A percentile compares a stretch with the other conserved stretches of the same genome.
Conservation (phyloP, 2,329 filamentous ascomycete genomes). For the Neonectria punicea region DNA sequence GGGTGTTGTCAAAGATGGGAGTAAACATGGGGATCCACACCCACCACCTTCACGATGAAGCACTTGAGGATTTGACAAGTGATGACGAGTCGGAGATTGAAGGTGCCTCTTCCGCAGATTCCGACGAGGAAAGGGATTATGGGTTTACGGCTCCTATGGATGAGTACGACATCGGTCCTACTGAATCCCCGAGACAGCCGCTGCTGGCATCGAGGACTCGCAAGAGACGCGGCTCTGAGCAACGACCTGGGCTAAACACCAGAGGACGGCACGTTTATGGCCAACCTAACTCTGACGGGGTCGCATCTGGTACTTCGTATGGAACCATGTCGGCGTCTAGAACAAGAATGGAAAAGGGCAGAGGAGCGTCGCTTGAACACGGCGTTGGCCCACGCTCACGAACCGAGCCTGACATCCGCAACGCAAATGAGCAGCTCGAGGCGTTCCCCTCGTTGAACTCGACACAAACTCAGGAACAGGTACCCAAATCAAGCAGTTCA, state of each 20-base stretch:
- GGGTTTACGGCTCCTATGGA: conserved; percentile 42
- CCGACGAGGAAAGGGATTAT: conserved; percentile 44
- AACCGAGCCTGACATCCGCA: conserved; percentile 8
- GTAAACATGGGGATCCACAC: conserved; percentile 80
- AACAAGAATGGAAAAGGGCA: conserved; percentile 29
- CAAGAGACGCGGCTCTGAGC: conserved; percentile 20
- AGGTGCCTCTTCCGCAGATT: conserved; percentile 44
- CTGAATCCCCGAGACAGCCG: conserved; percentile 33
- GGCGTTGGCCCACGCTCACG: conserved; percentile 18
- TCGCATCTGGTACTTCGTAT: conserved; percentile 41
- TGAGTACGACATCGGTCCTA: conserved; percentile 39
- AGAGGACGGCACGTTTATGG: conserved; percentile 30
- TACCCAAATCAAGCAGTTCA: conserved; percentile 27
- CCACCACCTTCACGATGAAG: conserved; percentile 73
- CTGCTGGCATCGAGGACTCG: conserved; percentile 31
- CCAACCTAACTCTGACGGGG: conserved; percentile 16
- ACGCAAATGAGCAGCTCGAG: conserved; percentile 27
- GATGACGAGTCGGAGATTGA: conserved; percentile 48
- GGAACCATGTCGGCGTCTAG: conserved; percentile 47
- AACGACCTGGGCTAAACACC: conserved; percentile 23
- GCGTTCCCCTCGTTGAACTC: conserved; percentile 39
- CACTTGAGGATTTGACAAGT: conserved; percentile 58
- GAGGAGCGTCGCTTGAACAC: conserved; percentile 18
- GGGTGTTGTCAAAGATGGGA: conserved; percentile 64
- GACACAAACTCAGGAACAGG: conserved; percentile 20